phyloP scores from a whole-genome alignment of 371 early-diverging fungal species.

The Catenaria anguillulae region DNA sequence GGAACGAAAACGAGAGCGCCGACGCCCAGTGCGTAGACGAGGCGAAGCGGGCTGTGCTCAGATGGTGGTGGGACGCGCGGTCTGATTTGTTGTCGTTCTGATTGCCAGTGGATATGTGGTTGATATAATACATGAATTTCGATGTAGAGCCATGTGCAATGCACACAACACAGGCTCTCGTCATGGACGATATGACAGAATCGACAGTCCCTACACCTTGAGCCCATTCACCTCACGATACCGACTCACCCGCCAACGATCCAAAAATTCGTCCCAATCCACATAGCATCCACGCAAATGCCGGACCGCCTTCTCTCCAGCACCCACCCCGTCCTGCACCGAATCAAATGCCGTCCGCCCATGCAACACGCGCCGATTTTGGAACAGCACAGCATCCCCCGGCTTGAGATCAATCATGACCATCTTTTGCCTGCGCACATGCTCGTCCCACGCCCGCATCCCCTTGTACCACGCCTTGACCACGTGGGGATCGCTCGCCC shows the following conservation, averaged over 20 bases:
- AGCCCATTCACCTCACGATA: background rate
- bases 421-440: slow-evolving; percentile 39
- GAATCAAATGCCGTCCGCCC: slow-evolving; percentile 65
- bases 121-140: no score
- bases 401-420: slow-evolving; percentile 50
- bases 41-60: no score
- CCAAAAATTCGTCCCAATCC: slow-evolving; percentile 62
- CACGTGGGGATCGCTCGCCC: slow-evolving; percentile 20
- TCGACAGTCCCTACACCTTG: no score
- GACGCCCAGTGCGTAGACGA: no score
- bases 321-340: slow-evolving; percentile 32
- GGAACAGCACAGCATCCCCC: slow-evolving; percentile 63
- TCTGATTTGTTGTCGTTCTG: no score
- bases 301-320: slow-evolving; percentile 22
- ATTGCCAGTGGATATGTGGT: no score
- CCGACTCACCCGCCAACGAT: slow-evolving; percentile 21
- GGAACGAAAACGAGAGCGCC: no score
- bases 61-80: no score
- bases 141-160: no score
- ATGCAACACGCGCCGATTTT: slow-evolving; percentile 69
- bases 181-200: no score
- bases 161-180: no score
- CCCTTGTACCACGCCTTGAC: slow-evolving; percentile 52
- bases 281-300: slow-evolving; percentile 71
- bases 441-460: slow-evolving; percentile 43